phyloP scores from a whole-genome alignment of 495 filamentous ascomycete species.

The Trichocladium antarcticum region DNA sequence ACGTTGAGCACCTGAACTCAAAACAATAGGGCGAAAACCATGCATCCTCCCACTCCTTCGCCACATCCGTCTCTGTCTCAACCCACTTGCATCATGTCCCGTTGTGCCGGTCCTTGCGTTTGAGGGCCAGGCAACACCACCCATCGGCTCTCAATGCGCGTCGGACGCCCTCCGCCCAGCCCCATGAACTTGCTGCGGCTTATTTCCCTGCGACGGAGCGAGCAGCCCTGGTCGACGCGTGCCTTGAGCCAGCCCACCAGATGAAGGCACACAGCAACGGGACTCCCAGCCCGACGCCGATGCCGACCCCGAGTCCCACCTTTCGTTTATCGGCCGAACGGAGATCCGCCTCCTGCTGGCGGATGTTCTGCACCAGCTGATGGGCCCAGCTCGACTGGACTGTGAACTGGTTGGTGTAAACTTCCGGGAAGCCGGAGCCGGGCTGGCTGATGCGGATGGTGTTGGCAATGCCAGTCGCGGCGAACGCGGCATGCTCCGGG shows the following conservation, averaged over 20 bases:
- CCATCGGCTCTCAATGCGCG: neutral
- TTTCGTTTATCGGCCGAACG: neutral
- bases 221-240: neutral
- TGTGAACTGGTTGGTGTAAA: slow-evolving; percentile 1
- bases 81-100: too few species aligned
- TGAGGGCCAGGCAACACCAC: too few species aligned
- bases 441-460: slow-evolving; percentile 6
- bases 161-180: neutral
- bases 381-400: slow-evolving; percentile 2
- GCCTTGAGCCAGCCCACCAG: slow-evolving; percentile 2
- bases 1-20: too few species aligned
- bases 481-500: neutral
- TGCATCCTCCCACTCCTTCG: too few species aligned
- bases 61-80: too few species aligned
- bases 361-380: slow-evolving; percentile 5
- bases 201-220: slow-evolving; percentile 1
- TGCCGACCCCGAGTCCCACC: slow-evolving; percentile 1
- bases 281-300: slow-evolving; percentile 1
- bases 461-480: slow-evolving; percentile 1
- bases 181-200: neutral
- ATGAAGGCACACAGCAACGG: slow-evolving; percentile 2
- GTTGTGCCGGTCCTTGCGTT: too few species aligned
- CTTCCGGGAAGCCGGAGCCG: slow-evolving; percentile 2
- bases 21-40: too few species aligned
- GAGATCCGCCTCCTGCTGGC: slow-evolving; percentile 1